Base-by-base conservation (phyloP, 1,139 yeast species). In the Candida sanyaensis region DNA sequence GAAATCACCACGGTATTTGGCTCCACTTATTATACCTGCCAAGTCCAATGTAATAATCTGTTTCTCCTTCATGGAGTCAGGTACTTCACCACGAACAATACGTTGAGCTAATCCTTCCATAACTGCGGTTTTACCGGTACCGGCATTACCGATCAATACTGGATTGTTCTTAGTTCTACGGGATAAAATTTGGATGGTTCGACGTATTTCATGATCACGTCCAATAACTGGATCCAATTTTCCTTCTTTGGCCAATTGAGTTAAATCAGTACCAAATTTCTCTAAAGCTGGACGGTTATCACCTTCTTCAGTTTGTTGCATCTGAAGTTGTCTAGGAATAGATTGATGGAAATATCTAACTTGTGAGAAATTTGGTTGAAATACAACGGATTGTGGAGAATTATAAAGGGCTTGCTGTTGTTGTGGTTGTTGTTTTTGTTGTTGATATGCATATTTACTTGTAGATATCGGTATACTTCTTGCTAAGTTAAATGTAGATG, bases 191-290 rank as follows among this genome's bases (percentile, higher is more conserved):
- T 93, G 98, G 47, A 93, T 86, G 0, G 98, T 92, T 48, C 99
- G 75, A 50, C 93, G 79, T 50, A 93, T 93, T 62, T 93, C 99
- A 55, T 91, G 97, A 60, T 93, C 98, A 54, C 99, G 77, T 2
- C 99, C 99, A 60, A 93, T 93, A 28, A 93, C 98, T 0, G 99
- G 98, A 62, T 93, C 99, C 37, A 93, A 74, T 61, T 91, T 91
- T 41, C 99, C 98, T 52, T 88, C 89, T 55, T 79, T 77, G 1
- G 99, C 99, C 55, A 92, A 66, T 52, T 85, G 83, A 1, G 98
- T 93, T 55, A 93, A 71, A 64, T 93, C 93, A 0, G 88, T 80
- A n/a, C 97, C 98, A 61, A 71, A 90, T 60, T 86, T 85, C 58
- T 91, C 92, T 53, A 93, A 70, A 0, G 97, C 96, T 0, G 96